phyloP scores from a whole-genome alignment of 345 rosid species.

The Murraya koenigii region DNA sequence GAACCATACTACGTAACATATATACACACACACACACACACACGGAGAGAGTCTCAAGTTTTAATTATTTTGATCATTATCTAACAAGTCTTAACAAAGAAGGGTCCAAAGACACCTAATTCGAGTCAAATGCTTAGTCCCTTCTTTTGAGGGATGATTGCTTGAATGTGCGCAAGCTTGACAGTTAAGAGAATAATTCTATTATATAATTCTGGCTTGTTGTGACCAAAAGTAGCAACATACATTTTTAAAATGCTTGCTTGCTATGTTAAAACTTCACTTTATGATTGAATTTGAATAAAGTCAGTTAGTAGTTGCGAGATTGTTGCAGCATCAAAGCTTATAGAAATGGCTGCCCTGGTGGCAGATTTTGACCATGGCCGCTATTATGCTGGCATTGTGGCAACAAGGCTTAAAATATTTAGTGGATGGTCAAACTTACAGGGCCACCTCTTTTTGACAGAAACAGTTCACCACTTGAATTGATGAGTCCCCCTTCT shows the following conservation, averaged over 20 bases:
- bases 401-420: neutral
- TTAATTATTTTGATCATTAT: neutral
- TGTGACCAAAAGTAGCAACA: slow-evolving; percentile 14
- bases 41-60: neutral
- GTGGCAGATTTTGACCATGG: slow-evolving; percentile 10
- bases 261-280: neutral
- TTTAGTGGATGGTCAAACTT: slow-evolving; percentile 3
- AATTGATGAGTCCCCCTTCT: neutral
- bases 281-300: neutral
- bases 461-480: neutral
- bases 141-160: slow-evolving; percentile 6
- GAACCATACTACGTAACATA: neutral
- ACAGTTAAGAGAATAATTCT: neutral
- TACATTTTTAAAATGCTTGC: neutral
- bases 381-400: slow-evolving; percentile 14
- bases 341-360: neutral
- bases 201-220: neutral
- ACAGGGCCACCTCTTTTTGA: neutral
- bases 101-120: neutral
- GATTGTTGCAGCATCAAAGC: slow-evolving; percentile 4
- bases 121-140: neutral
- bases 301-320: neutral
- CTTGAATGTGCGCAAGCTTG: neutral
- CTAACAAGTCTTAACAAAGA: neutral
- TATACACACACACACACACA: neutral